These are phyloP conservation scores for Saxispiralis lemnorum DNA, from an alignment of 495 filamentous ascomycete species.

Conservation along the genomic window DNA sequence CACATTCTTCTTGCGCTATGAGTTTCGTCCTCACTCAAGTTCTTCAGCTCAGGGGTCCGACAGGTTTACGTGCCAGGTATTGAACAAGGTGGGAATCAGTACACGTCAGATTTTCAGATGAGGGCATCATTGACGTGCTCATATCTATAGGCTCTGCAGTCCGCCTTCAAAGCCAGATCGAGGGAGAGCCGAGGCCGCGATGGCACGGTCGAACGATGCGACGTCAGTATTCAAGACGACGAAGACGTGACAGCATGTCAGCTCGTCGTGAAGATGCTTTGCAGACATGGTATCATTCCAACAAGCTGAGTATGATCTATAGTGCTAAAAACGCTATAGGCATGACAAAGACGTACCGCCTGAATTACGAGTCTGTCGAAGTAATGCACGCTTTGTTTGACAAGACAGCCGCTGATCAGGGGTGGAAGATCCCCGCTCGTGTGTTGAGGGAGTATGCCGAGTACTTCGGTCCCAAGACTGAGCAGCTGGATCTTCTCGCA, in stretches of 20 bases:
- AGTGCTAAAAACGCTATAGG: conserved; percentile 31
- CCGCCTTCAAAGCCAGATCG: conserved; percentile 51
- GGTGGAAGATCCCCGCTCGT: conserved; percentile 60
- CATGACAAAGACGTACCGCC: conserved; percentile 76
- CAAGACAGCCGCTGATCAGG: conserved; percentile 45
- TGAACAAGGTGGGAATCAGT: conserved; percentile 37
- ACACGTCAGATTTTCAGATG: too few species aligned
- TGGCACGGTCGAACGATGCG: conserved; percentile 68
- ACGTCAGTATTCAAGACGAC: conserved; percentile 64
- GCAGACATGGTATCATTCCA: conserved; percentile 51
- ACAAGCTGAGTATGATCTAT: neutral
- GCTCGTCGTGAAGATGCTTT: conserved; percentile 64
- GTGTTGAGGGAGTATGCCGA: conserved; percentile 71
- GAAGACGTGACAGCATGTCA: conserved; percentile 55
- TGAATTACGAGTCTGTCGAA: conserved; percentile 71
- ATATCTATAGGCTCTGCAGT: conserved; percentile 42
- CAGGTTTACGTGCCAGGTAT: conserved; percentile 60
- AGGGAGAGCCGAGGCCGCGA: conserved; percentile 49
- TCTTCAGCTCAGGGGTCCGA: conserved; percentile 24
- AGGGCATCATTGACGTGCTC: too few species aligned
- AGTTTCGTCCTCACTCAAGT: conserved; percentile 30
- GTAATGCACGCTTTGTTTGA: conserved; percentile 82
- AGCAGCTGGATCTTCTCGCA: conserved; percentile 74
- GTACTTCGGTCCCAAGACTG: conserved; percentile 78
- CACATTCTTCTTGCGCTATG: conserved; percentile 70